Conservation (phyloP, 768 basidiomycete genomes). For the Sarcodon aspratus region DNA sequence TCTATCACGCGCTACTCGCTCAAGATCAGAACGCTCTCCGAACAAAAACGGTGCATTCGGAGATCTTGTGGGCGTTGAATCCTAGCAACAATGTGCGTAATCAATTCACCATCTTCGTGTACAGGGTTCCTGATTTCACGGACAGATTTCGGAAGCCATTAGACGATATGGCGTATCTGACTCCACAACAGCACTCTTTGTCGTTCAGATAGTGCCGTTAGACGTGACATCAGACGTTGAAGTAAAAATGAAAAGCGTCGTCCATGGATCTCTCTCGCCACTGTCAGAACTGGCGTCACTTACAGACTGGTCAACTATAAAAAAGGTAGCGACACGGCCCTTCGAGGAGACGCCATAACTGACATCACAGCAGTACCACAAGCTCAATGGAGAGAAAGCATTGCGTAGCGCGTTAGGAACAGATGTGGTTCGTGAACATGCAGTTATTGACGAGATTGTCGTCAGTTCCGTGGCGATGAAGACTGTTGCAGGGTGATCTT, state of each 20-base stretch:
- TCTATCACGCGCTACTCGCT: constrained; percentile 73
- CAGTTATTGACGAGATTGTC: constrained; percentile 52
- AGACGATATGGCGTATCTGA: constrained; percentile 78
- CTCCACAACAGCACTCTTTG: constrained; percentile 47
- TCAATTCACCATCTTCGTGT: neutral
- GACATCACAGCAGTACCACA: constrained; percentile 54
- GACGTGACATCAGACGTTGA: constrained; percentile 22
- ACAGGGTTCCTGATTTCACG: neutral
- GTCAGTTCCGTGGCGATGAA: constrained; percentile 79
- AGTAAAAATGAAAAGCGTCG: constrained; percentile 40
- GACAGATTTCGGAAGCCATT: constrained; percentile 84
- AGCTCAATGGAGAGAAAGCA: constrained; percentile 44
- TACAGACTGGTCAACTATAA: constrained; percentile 65
- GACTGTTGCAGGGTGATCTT: constrained; percentile 35
- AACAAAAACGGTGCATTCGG: constrained; percentile 85
- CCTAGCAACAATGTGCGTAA: constrained; percentile 72
- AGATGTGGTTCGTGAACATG: constrained; percentile 23
- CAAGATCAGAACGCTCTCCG: constrained; percentile 45
- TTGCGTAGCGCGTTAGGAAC: constrained; percentile 21
- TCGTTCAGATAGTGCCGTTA: constrained; percentile 52
- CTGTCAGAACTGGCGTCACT: constrained; percentile 30
- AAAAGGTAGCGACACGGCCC: constrained; percentile 40
- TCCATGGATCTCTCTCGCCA: constrained; percentile 44
- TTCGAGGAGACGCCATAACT: constrained; percentile 18
- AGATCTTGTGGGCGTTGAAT: constrained; percentile 79